These are phyloP conservation scores for Pleurotus pulmonarius DNA, from an alignment of 768 basidiomycete species.

Conservation along the genomic window DNA sequence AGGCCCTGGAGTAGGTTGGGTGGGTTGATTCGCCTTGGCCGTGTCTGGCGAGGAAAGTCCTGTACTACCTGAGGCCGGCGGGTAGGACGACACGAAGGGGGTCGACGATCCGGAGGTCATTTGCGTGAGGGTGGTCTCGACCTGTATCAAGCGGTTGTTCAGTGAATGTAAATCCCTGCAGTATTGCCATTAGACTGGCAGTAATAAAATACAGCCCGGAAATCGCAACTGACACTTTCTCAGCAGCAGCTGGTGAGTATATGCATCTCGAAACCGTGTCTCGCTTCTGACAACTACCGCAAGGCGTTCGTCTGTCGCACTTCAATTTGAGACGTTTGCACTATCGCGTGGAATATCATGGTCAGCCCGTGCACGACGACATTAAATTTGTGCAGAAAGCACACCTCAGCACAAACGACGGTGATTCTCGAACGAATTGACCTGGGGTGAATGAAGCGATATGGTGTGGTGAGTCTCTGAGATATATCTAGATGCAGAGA, in stretches of 20 bases:
- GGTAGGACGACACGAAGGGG: slow-evolving; percentile 6
- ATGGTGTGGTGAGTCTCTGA: background rate
- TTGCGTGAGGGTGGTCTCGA: slow-evolving; percentile 59
- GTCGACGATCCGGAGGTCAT: slow-evolving; percentile 34
- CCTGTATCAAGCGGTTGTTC: slow-evolving; percentile 71
- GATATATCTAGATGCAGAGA: slow-evolving; percentile 3
- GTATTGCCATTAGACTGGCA: background rate
- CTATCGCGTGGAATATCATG: slow-evolving; percentile 27
- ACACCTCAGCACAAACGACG: slow-evolving; percentile 78
- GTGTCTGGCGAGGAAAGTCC: background rate
- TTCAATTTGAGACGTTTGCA: slow-evolving; percentile 87
- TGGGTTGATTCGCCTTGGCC: background rate
- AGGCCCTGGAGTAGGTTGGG: background rate
- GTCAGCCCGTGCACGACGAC: too few species aligned
- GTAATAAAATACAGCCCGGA: background rate
- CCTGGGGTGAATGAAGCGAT: slow-evolving; percentile 24
- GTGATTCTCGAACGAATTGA: slow-evolving; percentile 76
- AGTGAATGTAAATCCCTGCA: slow-evolving; percentile 75
- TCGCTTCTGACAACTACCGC: slow-evolving; percentile 75
- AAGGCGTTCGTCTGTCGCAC: slow-evolving; percentile 78
- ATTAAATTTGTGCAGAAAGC: slow-evolving; percentile 14
- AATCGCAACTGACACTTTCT: slow-evolving; percentile 65
- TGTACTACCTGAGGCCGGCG: background rate
- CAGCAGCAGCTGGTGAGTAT: slow-evolving; percentile 78
- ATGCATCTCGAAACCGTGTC: slow-evolving; percentile 70